phyloP scores from a whole-genome alignment of 2,329 filamentous ascomycete species.

The Epichloe typhina region DNA sequence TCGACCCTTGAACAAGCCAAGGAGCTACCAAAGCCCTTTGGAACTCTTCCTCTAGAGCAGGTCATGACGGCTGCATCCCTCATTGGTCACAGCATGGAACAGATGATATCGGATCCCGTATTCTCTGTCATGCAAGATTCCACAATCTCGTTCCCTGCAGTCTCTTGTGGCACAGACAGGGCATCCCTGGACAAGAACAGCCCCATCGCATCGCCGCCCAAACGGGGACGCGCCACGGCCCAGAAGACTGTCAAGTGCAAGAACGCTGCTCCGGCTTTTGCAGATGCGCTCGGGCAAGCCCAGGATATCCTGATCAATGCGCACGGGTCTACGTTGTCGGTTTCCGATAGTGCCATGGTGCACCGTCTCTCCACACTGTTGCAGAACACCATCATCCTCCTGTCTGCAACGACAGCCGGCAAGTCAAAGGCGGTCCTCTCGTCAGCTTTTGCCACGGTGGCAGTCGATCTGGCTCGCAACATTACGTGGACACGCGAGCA shows the following conservation, averaged over 20 bases:
- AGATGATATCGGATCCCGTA: slow-evolving; percentile 67
- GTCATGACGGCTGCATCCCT: slow-evolving; percentile 55
- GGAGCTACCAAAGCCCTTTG: slow-evolving; percentile 27
- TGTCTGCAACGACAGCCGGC: slow-evolving; percentile 45
- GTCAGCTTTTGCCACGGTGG: slow-evolving; percentile 47
- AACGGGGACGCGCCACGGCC: slow-evolving; percentile 15
- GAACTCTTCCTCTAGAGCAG: slow-evolving; percentile 33
- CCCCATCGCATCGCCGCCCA: slow-evolving; percentile 23
- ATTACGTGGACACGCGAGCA: slow-evolving; percentile 54
- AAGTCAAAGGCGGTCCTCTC: slow-evolving; percentile 33
- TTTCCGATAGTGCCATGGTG: slow-evolving; percentile 44
- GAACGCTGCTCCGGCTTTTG: slow-evolving; percentile 29
- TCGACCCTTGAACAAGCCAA: slow-evolving; percentile 38
- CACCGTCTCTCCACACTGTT: slow-evolving; percentile 50
- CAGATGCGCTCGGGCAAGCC: slow-evolving; percentile 48
- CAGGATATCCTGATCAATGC: slow-evolving; percentile 53
- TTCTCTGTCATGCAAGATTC: slow-evolving; percentile 89
- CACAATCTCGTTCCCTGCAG: slow-evolving; percentile 72
- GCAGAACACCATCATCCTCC: slow-evolving; percentile 50
- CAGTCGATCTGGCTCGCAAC: slow-evolving; percentile 57
- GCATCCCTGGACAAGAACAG: slow-evolving; percentile 22
- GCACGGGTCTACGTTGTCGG: slow-evolving; percentile 41
- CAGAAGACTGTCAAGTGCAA: slow-evolving; percentile 18
- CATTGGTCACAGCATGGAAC: slow-evolving; percentile 53
- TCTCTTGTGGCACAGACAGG: slow-evolving; percentile 34